phyloP scores from a whole-genome alignment of 495 filamentous ascomycete genomes.

The Penicillium fimorum region DNA sequence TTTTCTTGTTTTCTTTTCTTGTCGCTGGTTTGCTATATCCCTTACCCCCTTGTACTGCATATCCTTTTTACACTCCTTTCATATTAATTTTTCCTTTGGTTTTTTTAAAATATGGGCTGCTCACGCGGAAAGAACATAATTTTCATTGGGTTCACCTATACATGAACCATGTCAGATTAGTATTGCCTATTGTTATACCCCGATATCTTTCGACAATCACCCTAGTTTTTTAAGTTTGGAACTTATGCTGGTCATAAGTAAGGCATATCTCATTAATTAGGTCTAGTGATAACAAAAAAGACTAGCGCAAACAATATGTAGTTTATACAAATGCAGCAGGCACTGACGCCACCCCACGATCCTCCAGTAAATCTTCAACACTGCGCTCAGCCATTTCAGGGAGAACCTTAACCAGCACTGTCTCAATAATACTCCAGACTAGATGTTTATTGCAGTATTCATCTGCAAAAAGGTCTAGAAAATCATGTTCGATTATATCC shows the following conservation, averaged over 20 bases:
- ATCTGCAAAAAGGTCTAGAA: constrained; percentile 75
- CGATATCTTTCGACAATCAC: constrained; percentile 17
- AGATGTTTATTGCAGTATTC: constrained; percentile 89
- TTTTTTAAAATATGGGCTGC: constrained; percentile 21
- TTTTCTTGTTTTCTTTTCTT: background rate
- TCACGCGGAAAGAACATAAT: constrained; percentile 37
- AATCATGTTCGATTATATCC: constrained; percentile 42
- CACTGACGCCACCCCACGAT: constrained; percentile 52
- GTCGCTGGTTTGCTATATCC: constrained; percentile 5
- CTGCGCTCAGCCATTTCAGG: constrained; percentile 80
- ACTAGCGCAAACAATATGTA: background rate
- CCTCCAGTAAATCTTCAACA: constrained; percentile 68
- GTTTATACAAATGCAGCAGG: constrained; percentile 12
- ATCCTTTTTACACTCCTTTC: constrained; percentile 15
- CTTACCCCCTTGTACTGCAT: constrained; percentile 13
- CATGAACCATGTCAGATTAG: constrained; percentile 23
- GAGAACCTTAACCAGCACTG: constrained; percentile 71
- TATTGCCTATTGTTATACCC: constrained; percentile 26
- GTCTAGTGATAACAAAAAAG: constrained; percentile 4
- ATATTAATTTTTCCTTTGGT: constrained; percentile 10
- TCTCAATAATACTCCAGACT: constrained; percentile 72
- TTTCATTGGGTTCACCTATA: constrained; percentile 22
- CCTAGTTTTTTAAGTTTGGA: constrained; percentile 7
- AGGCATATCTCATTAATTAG: constrained; percentile 17
- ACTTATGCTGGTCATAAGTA: constrained; percentile 10